Percentiles rank a stretch among this genome's conserved stretches.
Conservation (phyloP, 2,329 filamentous ascomycete species). For the Ophiosphaerella herpotricha region DNA sequence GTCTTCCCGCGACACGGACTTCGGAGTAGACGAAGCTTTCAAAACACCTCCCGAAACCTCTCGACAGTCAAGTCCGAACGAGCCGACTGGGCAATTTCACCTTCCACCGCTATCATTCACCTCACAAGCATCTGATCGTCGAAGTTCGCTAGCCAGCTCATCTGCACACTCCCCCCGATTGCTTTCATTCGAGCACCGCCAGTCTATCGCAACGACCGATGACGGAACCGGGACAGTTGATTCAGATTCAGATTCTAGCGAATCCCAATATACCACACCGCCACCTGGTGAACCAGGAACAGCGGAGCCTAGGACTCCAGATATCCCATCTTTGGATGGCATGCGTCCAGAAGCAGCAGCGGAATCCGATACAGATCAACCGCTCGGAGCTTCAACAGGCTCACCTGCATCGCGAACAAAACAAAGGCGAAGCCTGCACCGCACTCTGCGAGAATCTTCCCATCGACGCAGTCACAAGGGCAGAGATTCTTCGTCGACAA, state of each 20-base stretch:
- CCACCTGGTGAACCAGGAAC: slow-evolving; percentile 33
- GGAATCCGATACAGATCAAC: slow-evolving; percentile 39
- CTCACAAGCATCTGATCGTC: slow-evolving; percentile 35
- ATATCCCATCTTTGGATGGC: slow-evolving; percentile 27
- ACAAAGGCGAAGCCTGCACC: slow-evolving; percentile 83
- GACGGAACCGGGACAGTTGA: slow-evolving; percentile 27
- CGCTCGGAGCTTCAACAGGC: slow-evolving; percentile 33
- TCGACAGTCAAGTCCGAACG: slow-evolving; percentile 42
- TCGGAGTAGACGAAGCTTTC: slow-evolving; percentile 48
- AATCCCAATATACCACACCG: slow-evolving; percentile 40
- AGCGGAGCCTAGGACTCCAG: slow-evolving; percentile 29
- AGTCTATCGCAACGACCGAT: slow-evolving; percentile 41
- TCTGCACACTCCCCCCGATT: slow-evolving; percentile 41
- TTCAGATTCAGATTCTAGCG: slow-evolving; percentile 28
- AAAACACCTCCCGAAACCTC: slow-evolving; percentile 52
- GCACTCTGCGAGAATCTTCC: slow-evolving; percentile 79
- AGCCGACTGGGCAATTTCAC: slow-evolving; percentile 33
- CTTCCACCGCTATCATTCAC: slow-evolving; percentile 41
- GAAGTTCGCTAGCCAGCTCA: slow-evolving; percentile 40
- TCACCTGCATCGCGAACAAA: slow-evolving; percentile 64
- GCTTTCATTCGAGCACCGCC: slow-evolving; percentile 37
- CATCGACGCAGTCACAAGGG: slow-evolving; percentile 75
- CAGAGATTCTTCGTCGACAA: slow-evolving; percentile 70
- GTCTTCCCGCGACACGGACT: slow-evolving; percentile 44
- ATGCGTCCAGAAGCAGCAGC: slow-evolving; percentile 25